Conservation (phyloP, 2,329 filamentous ascomycete species). For the Pseudocercospora fuligena region DNA sequence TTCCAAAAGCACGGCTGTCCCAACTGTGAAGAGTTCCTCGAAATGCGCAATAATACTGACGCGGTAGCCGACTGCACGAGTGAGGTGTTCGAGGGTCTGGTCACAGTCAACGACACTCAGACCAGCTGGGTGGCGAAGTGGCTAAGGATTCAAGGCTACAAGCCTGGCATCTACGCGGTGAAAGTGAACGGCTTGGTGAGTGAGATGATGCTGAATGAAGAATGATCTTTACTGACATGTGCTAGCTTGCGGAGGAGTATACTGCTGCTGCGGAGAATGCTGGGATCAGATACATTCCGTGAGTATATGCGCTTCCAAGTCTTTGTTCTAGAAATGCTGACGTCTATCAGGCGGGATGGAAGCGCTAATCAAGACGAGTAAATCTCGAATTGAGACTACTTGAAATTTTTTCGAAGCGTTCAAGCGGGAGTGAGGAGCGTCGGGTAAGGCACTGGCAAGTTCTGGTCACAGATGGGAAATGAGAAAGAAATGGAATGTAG, state of each 20-base stretch:
- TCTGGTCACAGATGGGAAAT: not conserved
- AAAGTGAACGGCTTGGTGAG: constrained; percentile 83
- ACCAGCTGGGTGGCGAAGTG: constrained; percentile 95
- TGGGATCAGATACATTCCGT: constrained; percentile 66
- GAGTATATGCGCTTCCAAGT: constrained; percentile 32
- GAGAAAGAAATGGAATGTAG: not conserved
- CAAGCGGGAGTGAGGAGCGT: not conserved
- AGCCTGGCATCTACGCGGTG: constrained; percentile 87
- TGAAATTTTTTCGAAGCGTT: not conserved
- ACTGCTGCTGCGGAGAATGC: constrained; percentile 61
- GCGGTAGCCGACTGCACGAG: constrained; percentile 91
- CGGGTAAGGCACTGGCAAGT: not conserved
- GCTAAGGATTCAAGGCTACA: constrained; percentile 88
- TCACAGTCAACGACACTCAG: constrained; percentile 80
- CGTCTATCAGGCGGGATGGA: constrained; percentile 28
- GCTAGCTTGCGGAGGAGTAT: constrained; percentile 61
- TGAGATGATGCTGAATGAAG: constrained; percentile 18
- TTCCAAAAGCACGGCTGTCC: constrained; percentile 89
- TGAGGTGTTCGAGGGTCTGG: constrained; percentile 91
- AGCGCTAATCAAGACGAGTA: constrained; percentile 28
- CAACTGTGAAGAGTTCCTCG: constrained; percentile 93
- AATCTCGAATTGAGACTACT: not conserved
- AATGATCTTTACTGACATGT: constrained; percentile 19
- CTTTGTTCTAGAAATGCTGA: constrained; percentile 1
- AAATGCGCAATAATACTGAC: constrained; percentile 74